These are phyloP conservation scores for Tetrapyrgos nigripes DNA, from an alignment of 1,284 basidiomycete species.

Conservation along the genomic window DNA sequence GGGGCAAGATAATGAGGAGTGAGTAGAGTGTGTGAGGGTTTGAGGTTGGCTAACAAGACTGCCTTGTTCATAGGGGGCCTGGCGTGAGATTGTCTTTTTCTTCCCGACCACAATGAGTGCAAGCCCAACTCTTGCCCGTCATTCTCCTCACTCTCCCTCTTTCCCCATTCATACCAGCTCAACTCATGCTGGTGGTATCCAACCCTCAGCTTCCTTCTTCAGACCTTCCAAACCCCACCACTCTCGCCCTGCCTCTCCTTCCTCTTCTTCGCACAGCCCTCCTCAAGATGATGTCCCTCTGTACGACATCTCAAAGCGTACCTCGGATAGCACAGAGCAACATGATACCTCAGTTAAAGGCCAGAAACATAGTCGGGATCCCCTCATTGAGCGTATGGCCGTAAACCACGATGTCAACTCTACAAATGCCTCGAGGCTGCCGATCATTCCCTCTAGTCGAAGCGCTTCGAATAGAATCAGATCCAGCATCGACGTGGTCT, in stretches of 20 bases:
- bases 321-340: conserved; percentile 27
- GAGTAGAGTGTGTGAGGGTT: conserved; percentile 47
- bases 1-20: conserved; percentile 59
- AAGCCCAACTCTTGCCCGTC: background rate
- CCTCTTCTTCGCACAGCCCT: conserved; percentile 27
- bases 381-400: conserved; percentile 46
- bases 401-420: background rate
- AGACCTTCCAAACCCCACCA: conserved; percentile 55
- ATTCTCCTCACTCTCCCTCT: conserved; percentile 24
- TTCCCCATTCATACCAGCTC: conserved; percentile 35
- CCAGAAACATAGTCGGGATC: conserved; percentile 69
- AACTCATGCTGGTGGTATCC: conserved; percentile 75
- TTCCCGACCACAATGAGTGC: background rate
- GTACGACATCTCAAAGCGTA: conserved; percentile 18
- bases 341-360: conserved; percentile 37
- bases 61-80: conserved; percentile 21
- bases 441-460: conserved; percentile 4
- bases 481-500: conserved; percentile 59
- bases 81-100: background rate
- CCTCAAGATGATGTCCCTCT: conserved; percentile 17
- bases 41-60: conserved; percentile 60
- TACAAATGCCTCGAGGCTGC: background rate
- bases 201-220: conserved; percentile 78
- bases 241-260: conserved; percentile 41
- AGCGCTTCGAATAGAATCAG: conserved; percentile 37